These are phyloP conservation scores for Phytophthora aleatoria DNA, from an alignment of 352 stramenopile species.

Conservation along the genomic window DNA sequence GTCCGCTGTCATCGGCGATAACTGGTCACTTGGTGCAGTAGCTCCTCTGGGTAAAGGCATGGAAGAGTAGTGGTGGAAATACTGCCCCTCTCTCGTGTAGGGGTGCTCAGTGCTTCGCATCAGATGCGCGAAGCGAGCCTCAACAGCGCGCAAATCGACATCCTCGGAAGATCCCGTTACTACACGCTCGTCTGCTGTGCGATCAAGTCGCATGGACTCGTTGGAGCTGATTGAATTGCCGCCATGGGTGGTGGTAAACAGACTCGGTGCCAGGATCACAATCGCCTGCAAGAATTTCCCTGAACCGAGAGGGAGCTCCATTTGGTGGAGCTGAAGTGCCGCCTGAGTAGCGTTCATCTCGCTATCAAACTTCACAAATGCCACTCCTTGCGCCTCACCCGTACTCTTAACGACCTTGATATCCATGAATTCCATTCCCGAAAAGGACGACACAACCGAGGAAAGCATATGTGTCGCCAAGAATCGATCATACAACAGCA, in stretches of 20 bases:
- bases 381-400: constrained; percentile 66
- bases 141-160: constrained; percentile 71
- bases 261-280: constrained; percentile 65
- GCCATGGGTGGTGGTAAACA: constrained; percentile 68
- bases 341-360: constrained; percentile 52
- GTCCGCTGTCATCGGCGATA: constrained; percentile 21
- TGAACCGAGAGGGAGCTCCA: constrained; percentile 53
- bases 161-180: constrained; percentile 49
- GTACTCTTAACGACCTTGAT: constrained; percentile 77
- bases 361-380: constrained; percentile 77
- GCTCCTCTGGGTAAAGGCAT: constrained; percentile 13
- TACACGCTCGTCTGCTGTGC: constrained; percentile 20
- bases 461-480: constrained; percentile 71
- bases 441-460: constrained; percentile 53
- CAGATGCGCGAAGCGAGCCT: constrained; percentile 80
- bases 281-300: constrained; percentile 69
- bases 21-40: constrained; percentile 4
- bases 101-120: constrained; percentile 68
- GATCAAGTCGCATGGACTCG: constrained; percentile 33
- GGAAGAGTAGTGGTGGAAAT: constrained; percentile 21
- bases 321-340: constrained; percentile 59
- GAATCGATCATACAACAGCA: constrained; percentile 70
- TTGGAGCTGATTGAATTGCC: constrained; percentile 25
- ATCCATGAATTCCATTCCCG: constrained; percentile 83
- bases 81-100: constrained; percentile 26